Evolutionary conservation across 768 basidiomycete genomes (phyloP), one percentile per base, ranked within the genome.

Genomic region (Harrya chromipes): DNA sequence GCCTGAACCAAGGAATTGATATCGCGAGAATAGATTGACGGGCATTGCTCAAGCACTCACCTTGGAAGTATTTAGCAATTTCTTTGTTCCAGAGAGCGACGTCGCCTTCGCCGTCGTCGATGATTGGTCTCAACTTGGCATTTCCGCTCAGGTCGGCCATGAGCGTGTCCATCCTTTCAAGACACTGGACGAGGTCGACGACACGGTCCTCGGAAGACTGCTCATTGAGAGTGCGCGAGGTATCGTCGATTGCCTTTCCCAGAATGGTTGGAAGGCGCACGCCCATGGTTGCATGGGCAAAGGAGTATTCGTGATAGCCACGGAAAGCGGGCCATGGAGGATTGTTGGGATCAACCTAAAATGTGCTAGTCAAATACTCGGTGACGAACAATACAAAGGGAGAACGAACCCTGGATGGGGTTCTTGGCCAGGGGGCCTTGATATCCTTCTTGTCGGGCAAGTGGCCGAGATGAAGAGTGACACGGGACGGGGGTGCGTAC

Each of bases 41-140:
- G 2, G 16, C 12, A 21, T 62, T 52, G 67, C 29, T 12, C 29
- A 4, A 29, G 29, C 11, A 3, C 67, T 62, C 60, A 82, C 90
- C 90, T 71, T 92, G 85, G 72, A 97, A 97, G 68, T 81, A 97
- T 64, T 90, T 92, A 37, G 91, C 91, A 40, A 95, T 94, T 67
- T 93, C 91, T 66, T 97, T 95, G 72, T 97, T 97, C 94, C 94
- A 97, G 8, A 97, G 76, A 6, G 92, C 85, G 26, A 97, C 87
- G 54, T 97, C 94, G 9, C 83, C 93, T 64, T 94, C 94, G 45
- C 79, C 83, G 61, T 97, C 94, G 66, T 97, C 94, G 27, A 90
- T 70, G 61, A 97, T 90, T 27, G 90, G 90, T 12, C 94, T 74
- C 11, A 95, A 76, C 65, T 90, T 90, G 11, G 83, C 81, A 61